A percentile compares a stretch with the other conserved stretches of the same genome.
These are phyloP conservation scores for Coemansia sp. DNA, from an alignment of 192 early-diverging fungal genomes.

Conservation along the genomic window DNA sequence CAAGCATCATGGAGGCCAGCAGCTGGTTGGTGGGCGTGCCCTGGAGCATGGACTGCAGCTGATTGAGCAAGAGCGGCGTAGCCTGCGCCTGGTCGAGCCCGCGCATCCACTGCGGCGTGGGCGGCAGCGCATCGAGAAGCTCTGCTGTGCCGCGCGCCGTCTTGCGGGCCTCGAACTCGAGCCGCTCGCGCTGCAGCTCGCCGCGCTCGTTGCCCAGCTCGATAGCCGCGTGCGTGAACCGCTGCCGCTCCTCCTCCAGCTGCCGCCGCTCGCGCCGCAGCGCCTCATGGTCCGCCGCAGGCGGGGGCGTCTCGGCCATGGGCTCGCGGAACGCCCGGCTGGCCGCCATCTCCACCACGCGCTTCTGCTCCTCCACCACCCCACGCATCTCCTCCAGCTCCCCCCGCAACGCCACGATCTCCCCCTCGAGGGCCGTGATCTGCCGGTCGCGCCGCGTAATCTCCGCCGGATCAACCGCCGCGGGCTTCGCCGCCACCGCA, in stretches of 20 bases:
- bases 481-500: slow-evolving; percentile 14
- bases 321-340: slow-evolving; percentile 7
- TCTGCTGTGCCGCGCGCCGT: slow-evolving; percentile 13
- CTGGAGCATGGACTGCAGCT: slow-evolving; percentile 23
- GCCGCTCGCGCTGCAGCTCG: slow-evolving; percentile 40
- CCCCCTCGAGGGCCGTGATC: slow-evolving; percentile 48
- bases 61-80: slow-evolving; percentile 38
- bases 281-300: slow-evolving; percentile 47
- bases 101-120: slow-evolving; percentile 52
- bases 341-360: slow-evolving; percentile 29
- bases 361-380: slow-evolving; percentile 38
- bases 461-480: slow-evolving; percentile 17
- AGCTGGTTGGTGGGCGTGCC: slow-evolving; percentile 42
- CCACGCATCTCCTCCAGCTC: slow-evolving; percentile 30
- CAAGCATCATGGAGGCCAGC: slow-evolving; percentile 33
- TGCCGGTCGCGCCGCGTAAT: slow-evolving; percentile 53
- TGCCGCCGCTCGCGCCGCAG: slow-evolving; percentile 55
- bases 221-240: slow-evolving; percentile 72
- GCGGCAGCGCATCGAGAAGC: slow-evolving; percentile 33
- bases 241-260: slow-evolving; percentile 63
- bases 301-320: slow-evolving; percentile 48
- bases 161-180: slow-evolving; percentile 23
- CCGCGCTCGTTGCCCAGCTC: slow-evolving; percentile 67
- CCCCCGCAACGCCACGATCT: slow-evolving; percentile 19
- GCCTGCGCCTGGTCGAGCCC: slow-evolving; percentile 28